Conservation (phyloP, 208 protist genomes). For the Trichomonas tenax region DNA sequence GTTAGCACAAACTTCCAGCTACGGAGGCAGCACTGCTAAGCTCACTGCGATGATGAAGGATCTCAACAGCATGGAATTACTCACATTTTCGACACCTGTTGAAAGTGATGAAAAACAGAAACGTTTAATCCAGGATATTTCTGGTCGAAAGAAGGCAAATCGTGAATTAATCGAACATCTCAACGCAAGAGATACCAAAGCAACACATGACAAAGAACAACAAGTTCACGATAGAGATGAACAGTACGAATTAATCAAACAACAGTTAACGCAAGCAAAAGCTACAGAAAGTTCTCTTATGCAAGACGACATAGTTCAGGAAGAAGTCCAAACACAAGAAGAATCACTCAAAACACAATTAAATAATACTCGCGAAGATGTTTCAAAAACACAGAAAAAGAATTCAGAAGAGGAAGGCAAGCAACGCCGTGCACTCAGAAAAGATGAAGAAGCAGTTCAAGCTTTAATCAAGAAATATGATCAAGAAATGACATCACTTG, state of each 20-base stretch:
- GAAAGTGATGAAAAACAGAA: slow-evolving; percentile 17
- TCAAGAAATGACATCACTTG: neutral
- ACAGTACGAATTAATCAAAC: neutral
- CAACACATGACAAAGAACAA: neutral
- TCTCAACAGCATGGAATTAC: neutral
- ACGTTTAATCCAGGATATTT: neutral
- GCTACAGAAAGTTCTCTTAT: neutral
- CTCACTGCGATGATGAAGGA: neutral
- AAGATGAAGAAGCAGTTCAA: slow-evolving; percentile 11
- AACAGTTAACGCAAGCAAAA: neutral
- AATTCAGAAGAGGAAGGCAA: slow-evolving; percentile 9
- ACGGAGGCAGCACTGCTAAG: neutral
- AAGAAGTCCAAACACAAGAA: slow-evolving; percentile 17
- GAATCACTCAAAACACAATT: neutral
- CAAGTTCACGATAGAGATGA: neutral
- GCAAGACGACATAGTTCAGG: neutral
- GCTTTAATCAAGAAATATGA: neutral
- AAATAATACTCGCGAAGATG: neutral
- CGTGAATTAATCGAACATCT: neutral
- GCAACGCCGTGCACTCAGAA: neutral
- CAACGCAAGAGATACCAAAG: neutral
- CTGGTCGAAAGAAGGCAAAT: neutral
- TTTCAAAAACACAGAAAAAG: neutral
- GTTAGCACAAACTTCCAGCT: neutral
- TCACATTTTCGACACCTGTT: neutral